Percentiles rank a stretch among this genome's conserved stretches.
These are phyloP conservation scores for Dactylellina haptotyla DNA, from an alignment of 2,329 filamentous ascomycete genomes.

Conservation along the genomic window DNA sequence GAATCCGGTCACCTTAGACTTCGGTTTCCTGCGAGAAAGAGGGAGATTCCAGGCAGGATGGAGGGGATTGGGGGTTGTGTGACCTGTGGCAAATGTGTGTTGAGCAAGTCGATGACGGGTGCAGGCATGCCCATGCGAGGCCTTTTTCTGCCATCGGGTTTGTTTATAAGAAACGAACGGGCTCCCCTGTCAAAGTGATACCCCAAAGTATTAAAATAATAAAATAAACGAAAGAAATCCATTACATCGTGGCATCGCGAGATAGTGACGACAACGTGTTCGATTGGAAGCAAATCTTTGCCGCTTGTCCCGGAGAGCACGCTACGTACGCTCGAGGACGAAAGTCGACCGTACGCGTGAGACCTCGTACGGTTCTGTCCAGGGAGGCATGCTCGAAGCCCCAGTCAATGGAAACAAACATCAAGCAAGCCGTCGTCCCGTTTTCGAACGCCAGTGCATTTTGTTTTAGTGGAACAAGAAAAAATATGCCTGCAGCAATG, in stretches of 20 bases:
- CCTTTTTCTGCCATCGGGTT: not conserved
- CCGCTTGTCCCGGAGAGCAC: conserved; percentile 12
- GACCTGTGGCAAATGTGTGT: conserved; percentile 1
- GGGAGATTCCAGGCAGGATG: conserved; percentile 20
- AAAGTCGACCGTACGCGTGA: no score
- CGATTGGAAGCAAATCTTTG: conserved; percentile 7
- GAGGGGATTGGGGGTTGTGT: conserved; percentile 3
- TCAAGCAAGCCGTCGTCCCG: conserved; percentile 15
- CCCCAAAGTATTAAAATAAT: no score
- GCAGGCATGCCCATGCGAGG: conserved; percentile 39
- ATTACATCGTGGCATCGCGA: not conserved
- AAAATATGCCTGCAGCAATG: not conserved
- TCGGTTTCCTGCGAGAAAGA: conserved; percentile 20
- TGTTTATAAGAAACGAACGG: conserved; percentile 31
- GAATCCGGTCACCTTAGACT: conserved; percentile 20
- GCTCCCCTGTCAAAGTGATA: not conserved
- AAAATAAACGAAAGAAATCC: not conserved
- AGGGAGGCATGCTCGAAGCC: not conserved
- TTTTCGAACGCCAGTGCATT: not conserved
- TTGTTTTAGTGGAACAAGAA: not conserved
- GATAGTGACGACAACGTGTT: conserved; percentile 12
- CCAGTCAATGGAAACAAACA: conserved; percentile 8
- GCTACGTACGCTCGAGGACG: no score
- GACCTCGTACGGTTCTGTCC: not conserved
- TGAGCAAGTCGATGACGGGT: conserved; percentile 34